Percentiles rank a stretch among this genome's conserved stretches.
Conservation (phyloP, 441 rosid species). For the Jatropha multifida region DNA sequence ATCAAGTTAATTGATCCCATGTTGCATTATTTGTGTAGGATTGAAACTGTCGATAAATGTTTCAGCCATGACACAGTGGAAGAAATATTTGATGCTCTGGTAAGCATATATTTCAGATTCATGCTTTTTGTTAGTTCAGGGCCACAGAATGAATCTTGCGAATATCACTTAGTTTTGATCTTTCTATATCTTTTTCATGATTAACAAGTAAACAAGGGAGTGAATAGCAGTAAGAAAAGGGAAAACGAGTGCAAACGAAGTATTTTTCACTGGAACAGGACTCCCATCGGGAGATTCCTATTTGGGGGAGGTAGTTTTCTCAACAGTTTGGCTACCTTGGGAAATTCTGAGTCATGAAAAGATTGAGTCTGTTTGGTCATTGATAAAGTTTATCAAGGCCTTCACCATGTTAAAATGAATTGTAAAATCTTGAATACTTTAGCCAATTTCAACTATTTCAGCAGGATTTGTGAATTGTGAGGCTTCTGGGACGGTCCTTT, state of each 20-base stretch:
- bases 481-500: background rate
- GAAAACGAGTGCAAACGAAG: background rate
- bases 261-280: background rate
- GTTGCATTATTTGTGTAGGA: conserved; percentile 39
- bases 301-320: background rate
- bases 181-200: background rate
- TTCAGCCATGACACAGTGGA: conserved; percentile 76
- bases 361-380: background rate
- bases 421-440: background rate
- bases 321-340: background rate
- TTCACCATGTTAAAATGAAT: background rate
- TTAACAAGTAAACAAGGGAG: background rate
- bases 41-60: conserved; percentile 66
- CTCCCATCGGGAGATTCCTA: background rate
- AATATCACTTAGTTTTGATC: background rate
- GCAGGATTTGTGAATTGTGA: background rate
- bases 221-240: background rate
- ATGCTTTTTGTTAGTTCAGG: background rate
- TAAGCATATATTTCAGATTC: conserved; percentile 33
- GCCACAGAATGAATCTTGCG: background rate
- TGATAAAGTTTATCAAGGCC: background rate
- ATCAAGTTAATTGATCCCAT: conserved; percentile 14
- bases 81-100: conserved; percentile 82
- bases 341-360: background rate
- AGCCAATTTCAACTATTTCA: background rate